Evolutionary conservation across 768 basidiomycete genomes (phyloP).

Genomic region (Dioszegia hungarica): DNA sequence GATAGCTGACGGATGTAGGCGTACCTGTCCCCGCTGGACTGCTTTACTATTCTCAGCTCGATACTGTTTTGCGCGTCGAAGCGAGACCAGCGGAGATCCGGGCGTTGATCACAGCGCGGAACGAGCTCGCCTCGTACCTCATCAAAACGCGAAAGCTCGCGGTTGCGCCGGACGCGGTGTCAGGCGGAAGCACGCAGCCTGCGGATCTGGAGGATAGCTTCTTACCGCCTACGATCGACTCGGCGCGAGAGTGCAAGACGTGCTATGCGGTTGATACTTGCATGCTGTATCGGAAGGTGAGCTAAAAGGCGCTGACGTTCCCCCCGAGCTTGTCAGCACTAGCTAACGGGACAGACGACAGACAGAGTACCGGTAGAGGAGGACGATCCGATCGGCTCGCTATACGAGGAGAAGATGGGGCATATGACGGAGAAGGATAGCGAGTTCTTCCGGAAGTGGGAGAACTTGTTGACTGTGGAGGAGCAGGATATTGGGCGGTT

Average conservation of each 20-base stretch:
- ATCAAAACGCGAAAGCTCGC: constrained; percentile 27
- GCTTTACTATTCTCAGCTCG: constrained; percentile 88
- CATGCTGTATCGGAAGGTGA: constrained; percentile 86
- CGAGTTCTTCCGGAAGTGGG: constrained; percentile 87
- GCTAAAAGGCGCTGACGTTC: too few species aligned
- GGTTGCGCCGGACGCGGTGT: background rate
- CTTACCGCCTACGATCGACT: constrained; percentile 81
- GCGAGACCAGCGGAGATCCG: constrained; percentile 75
- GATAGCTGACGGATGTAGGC: constrained; percentile 50
- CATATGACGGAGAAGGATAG: constrained; percentile 67
- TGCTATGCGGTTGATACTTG: constrained; percentile 83
- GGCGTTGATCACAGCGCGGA: constrained; percentile 72
- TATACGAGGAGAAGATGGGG: constrained; percentile 71
- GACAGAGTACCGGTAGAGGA: constrained; percentile 53
- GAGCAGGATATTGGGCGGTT: constrained; percentile 80
- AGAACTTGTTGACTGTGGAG: constrained; percentile 73
- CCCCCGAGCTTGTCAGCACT: too few species aligned
- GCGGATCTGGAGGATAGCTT: constrained; percentile 51
- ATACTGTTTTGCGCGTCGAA: constrained; percentile 78
- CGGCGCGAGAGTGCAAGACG: constrained; percentile 66
- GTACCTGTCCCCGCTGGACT: constrained; percentile 73
- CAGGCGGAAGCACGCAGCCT: too few species aligned
- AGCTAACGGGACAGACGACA: background rate
- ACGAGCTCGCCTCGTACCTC: constrained; percentile 75
- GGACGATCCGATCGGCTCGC: constrained; percentile 52